Evolutionary conservation across 495 filamentous ascomycete genomes (phyloP).

Genomic region (Aspergillus heteromorphus): DNA sequence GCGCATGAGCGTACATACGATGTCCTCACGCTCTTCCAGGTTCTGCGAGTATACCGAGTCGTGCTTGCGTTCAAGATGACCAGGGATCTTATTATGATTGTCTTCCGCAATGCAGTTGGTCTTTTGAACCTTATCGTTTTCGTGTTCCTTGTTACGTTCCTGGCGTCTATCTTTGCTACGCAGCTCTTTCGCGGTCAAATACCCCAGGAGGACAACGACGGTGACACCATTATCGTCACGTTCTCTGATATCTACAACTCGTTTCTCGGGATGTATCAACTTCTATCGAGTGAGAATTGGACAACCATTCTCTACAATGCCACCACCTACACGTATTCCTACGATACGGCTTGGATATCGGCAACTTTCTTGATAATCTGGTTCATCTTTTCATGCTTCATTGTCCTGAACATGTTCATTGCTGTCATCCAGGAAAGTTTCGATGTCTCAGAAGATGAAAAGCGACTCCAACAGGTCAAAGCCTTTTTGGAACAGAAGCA

Average conservation of each 20-base stretch:
- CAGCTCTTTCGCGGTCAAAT: constrained; percentile 91
- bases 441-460: constrained; percentile 98
- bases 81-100: constrained; percentile 73
- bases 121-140: constrained; percentile 93
- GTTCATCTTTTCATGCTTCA: constrained; percentile 94
- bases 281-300: constrained; percentile 98
- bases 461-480: constrained; percentile 90
- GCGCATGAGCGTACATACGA: constrained; percentile 72
- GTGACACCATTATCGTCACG: constrained; percentile 56
- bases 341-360: constrained; percentile 83
- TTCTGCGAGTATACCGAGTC: constrained; percentile 85
- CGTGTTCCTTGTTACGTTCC: constrained; percentile 89
- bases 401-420: constrained; percentile 99
- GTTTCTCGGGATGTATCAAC: constrained; percentile 96
- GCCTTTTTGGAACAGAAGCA: constrained; percentile 91
- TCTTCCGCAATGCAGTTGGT: constrained; percentile 88
- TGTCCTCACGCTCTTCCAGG: constrained; percentile 91
- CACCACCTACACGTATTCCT: constrained; percentile 56
- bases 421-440: constrained; percentile 99
- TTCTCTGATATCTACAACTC: constrained; percentile 92
- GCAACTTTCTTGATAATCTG: constrained; percentile 89
- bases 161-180: constrained; percentile 87
- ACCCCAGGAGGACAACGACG: constrained; percentile 50
- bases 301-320: constrained; percentile 80
- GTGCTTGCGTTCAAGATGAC: constrained; percentile 87